Evolutionary conservation across 2,329 filamentous ascomycete species (phyloP), one percentile per base, ranked within the genome.

Genomic region (Beauveria scarabaeidicola): DNA sequence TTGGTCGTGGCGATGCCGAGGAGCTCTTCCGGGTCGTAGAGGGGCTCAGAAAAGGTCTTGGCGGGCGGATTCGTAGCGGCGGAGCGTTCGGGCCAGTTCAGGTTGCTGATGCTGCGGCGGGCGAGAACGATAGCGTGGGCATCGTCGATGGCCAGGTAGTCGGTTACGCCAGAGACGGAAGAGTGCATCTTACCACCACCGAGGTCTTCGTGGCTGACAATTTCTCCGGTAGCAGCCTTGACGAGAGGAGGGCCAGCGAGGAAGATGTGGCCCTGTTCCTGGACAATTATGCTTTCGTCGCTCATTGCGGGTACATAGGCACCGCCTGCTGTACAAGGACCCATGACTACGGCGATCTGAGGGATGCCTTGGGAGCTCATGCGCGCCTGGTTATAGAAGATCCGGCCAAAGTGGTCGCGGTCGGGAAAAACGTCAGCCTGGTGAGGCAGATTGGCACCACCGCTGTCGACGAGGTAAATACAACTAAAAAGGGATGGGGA

Each of bases 241-340:
- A 99, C 94, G 1, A 99, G 80, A 0, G 94, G 93, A 19, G 93
- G 93, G 0, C 93, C 94, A 1, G 93, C 93, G 2, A 99, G 84
- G 78, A 97, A 99, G 70, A 99, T 96, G 66, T 96, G 92, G n/a
- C 93, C 93, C 72, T 97, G 92, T 56, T 92, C 88, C 69, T 91
- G 86, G 43, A 97, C 94, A 64, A 99, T 97, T 73, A 99, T 97
- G 70, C 86, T 91, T 79, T 97, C 94, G 71, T 97, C 94, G 62
- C 89, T 93, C 93, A 99, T 97, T 68, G 90, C 91, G 11, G 93
- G 93, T 11, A 97, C 92, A 71, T 99, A 97, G 25, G 93, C 93
- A 52, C 93, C 93, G 54, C 93, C 93, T 1, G 93, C 93, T 1
- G 94, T 99, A 75, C 94, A 99, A 47, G 93, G 90, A 0, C 93